Conservation (phyloP, 2,329 filamentous ascomycete species). For the Colletotrichum shisoi region DNA sequence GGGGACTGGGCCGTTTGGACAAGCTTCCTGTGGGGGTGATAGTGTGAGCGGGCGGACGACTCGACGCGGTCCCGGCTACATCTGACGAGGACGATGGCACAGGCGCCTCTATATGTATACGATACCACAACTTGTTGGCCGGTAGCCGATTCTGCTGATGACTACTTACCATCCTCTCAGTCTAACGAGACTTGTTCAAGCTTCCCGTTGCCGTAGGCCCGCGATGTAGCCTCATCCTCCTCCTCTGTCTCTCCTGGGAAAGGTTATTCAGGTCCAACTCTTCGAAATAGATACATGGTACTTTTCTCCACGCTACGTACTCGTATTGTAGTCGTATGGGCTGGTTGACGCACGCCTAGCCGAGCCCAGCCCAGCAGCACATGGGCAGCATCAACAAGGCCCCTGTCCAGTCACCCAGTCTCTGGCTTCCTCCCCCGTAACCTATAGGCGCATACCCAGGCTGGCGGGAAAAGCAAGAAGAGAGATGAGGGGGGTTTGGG, state of each 20-base stretch:
- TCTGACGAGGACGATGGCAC: conserved; percentile 8
- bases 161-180: not conserved
- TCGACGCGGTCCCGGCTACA: conserved; percentile 24
- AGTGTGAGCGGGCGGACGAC: conserved; percentile 14
- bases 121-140: conserved; percentile 13
- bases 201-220: not conserved
- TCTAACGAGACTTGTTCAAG: not conserved
- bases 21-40: conserved; percentile 34
- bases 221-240: not conserved
- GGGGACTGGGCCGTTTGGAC: conserved; percentile 38
- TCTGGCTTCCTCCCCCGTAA: conserved; percentile 28
- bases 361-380: conserved; percentile 16
- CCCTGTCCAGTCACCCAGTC: conserved; percentile 25
- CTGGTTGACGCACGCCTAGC: conserved; percentile 20
- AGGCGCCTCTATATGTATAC: conserved; percentile 22
- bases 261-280: conserved; percentile 1
- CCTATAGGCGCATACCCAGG: conserved; percentile 13
- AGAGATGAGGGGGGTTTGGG: conserved; percentile 20
- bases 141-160: conserved; percentile 5
- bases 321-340: not conserved
- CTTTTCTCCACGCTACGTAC: not conserved
- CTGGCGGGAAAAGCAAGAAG: conserved; percentile 22
- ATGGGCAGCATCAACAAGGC: conserved; percentile 20
- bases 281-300: not conserved
- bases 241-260: not conserved